A percentile compares a stretch with the other conserved stretches of the same genome.
phyloP scores from a whole-genome alignment of 75 land plant species.

The Adiantum capillusveneris region DNA sequence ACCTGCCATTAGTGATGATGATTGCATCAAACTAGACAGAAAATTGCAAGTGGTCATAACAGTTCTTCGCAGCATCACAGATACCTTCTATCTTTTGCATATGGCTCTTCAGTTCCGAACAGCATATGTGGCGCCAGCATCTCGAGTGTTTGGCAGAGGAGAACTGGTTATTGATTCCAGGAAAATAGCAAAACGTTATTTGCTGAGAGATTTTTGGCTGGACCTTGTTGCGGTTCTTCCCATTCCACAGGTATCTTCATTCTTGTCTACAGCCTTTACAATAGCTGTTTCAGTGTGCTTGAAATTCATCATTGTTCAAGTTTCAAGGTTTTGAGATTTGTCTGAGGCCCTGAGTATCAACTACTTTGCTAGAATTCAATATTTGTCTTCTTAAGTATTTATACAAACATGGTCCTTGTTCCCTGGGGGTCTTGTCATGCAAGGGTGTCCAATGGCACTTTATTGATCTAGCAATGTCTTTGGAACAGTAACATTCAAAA shows the following conservation, averaged over 20 bases:
- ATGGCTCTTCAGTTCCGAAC: slow-evolving; percentile 59
- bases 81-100: slow-evolving; percentile 56
- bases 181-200: slow-evolving; percentile 58
- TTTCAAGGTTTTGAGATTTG: too few species aligned
- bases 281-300: too few species aligned
- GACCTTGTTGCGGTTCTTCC: slow-evolving; percentile 71
- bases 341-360: too few species aligned
- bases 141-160: slow-evolving; percentile 83
- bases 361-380: too few species aligned
- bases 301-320: too few species aligned
- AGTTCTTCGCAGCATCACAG: slow-evolving; percentile 45
- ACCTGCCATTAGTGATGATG: slow-evolving; percentile 22
- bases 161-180: slow-evolving; percentile 59
- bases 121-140: slow-evolving; percentile 73
- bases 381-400: too few species aligned
- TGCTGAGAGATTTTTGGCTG: slow-evolving; percentile 43
- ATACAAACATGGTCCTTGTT: too few species aligned
- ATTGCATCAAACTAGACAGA: slow-evolving; percentile 36
- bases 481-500: too few species aligned
- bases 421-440: too few species aligned
- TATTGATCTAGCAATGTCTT: too few species aligned
- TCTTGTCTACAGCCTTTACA: too few species aligned
- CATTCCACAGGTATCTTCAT: slow-evolving; percentile 61
- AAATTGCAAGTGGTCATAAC: slow-evolving; percentile 40
- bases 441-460: too few species aligned